Evolutionary conservation across 768 basidiomycete genomes (phyloP).

Genomic region (Sarcodon sp.): DNA sequence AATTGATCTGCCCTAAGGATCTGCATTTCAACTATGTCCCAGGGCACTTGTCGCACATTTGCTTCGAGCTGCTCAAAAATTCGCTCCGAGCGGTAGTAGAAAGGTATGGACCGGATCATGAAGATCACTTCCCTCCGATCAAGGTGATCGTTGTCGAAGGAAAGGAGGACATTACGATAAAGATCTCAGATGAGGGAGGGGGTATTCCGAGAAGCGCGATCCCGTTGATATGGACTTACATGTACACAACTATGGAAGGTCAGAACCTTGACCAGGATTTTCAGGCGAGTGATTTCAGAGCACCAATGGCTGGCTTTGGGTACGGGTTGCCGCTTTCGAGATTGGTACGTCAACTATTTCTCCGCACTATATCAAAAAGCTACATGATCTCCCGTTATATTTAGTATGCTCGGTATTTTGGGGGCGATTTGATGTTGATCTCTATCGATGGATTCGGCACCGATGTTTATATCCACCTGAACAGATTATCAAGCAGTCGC

Average conservation of each 20-base stretch:
- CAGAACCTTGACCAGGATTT: slow-evolving; percentile 69
- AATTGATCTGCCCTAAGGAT: slow-evolving; percentile 84
- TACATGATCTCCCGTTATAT: not conserved
- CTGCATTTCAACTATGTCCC: slow-evolving; percentile 93
- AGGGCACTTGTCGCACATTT: slow-evolving; percentile 91
- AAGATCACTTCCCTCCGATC: slow-evolving; percentile 76
- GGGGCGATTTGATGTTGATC: slow-evolving; percentile 84
- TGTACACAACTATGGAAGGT: slow-evolving; percentile 80
- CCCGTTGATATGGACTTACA: slow-evolving; percentile 97
- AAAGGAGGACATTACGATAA: slow-evolving; percentile 98
- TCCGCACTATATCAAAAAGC: not conserved
- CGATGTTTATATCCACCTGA: slow-evolving; percentile 88
- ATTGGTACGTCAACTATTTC: slow-evolving; percentile 40
- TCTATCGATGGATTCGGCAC: slow-evolving; percentile 99
- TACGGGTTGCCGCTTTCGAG: slow-evolving; percentile 90
- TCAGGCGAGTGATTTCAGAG: slow-evolving; percentile 82
- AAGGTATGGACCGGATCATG: slow-evolving; percentile 71
- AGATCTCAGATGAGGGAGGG: slow-evolving; percentile 95
- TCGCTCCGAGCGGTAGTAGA: slow-evolving; percentile 95
- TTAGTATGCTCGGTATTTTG: slow-evolving; percentile 92
- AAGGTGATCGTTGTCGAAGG: slow-evolving; percentile 94
- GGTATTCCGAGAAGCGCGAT: slow-evolving; percentile 85
- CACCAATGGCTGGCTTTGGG: slow-evolving; percentile 95
- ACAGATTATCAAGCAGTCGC: slow-evolving; percentile 69
- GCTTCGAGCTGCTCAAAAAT: slow-evolving; percentile 96